These are phyloP conservation scores for Rhynchosporium secalis DNA, from an alignment of 2,329 filamentous ascomycete genomes.

Conservation along the genomic window DNA sequence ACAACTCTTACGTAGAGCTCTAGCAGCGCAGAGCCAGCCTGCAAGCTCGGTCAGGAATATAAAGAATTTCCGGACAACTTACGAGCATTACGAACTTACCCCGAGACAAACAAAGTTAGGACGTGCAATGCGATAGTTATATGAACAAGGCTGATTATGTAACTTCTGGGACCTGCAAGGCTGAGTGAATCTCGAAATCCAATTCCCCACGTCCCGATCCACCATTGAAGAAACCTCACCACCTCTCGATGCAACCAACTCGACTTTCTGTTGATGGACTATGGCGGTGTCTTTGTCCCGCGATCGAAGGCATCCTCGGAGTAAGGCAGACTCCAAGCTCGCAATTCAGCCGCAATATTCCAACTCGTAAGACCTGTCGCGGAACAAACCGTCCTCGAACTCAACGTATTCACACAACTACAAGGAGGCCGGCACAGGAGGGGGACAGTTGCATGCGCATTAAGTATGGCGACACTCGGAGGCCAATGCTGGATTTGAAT, in stretches of 20 bases:
- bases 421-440: slow-evolving; percentile 8
- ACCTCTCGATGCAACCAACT: slow-evolving; percentile 39
- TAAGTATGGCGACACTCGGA: too few species aligned
- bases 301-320: slow-evolving; percentile 47
- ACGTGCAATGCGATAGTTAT: too few species aligned
- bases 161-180: slow-evolving; percentile 17
- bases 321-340: slow-evolving; percentile 28
- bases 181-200: slow-evolving; percentile 17
- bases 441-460: neutral
- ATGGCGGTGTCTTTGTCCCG: slow-evolving; percentile 64
- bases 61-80: neutral
- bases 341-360: neutral
- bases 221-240: slow-evolving; percentile 8
- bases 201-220: neutral
- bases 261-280: slow-evolving; percentile 54
- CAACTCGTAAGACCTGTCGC: neutral
- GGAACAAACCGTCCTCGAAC: slow-evolving; percentile 1
- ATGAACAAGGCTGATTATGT: slow-evolving; percentile 1
- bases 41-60: slow-evolving; percentile 3
- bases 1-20: neutral
- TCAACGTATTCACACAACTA: slow-evolving; percentile 27
- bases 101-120: too few species aligned
- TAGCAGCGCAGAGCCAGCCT: neutral
- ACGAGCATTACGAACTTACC: too few species aligned
- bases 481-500: neutral